Percentiles rank a stretch among this genome's conserved stretches.
These are phyloP conservation scores for Auricularia sp. DNA, from an alignment of 768 basidiomycete genomes.

Conservation along the genomic window DNA sequence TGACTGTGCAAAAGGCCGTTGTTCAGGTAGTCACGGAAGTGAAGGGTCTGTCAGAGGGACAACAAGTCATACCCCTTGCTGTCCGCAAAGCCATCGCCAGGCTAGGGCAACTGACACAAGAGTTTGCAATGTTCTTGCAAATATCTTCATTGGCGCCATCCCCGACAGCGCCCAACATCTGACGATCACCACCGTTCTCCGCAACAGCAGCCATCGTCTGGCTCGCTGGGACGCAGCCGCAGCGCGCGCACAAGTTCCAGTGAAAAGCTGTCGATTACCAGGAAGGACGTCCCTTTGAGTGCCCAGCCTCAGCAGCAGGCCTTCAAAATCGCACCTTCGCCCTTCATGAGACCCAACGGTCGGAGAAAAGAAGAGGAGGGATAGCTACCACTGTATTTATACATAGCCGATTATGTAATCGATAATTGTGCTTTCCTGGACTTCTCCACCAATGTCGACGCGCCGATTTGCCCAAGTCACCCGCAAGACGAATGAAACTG, in stretches of 20 bases:
- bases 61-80: constrained; percentile 44
- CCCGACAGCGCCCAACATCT: constrained; percentile 37
- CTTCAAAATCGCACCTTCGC: not conserved
- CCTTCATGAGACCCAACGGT: not conserved
- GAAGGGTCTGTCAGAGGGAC: constrained; percentile 46
- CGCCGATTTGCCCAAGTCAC: constrained; percentile 44
- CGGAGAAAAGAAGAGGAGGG: not conserved
- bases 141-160: constrained; percentile 71
- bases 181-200: constrained; percentile 18
- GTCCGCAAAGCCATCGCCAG: constrained; percentile 64
- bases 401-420: not conserved
- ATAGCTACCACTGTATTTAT: not conserved
- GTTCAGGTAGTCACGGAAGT: constrained; percentile 67
- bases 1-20: constrained; percentile 41
- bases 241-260: not conserved
- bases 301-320: not conserved
- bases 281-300: not conserved
- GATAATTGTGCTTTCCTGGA: not conserved
- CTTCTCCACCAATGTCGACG: not conserved
- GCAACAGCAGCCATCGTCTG: not conserved
- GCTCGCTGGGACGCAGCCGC: not conserved
- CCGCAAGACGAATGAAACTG: constrained; percentile 85
- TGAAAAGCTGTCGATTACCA: not conserved
- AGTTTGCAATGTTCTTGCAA: constrained; percentile 77
- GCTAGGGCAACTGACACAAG: constrained; percentile 76